Base-by-base conservation (phyloP, 345 rosid species). In the Salix purpurea region DNA sequence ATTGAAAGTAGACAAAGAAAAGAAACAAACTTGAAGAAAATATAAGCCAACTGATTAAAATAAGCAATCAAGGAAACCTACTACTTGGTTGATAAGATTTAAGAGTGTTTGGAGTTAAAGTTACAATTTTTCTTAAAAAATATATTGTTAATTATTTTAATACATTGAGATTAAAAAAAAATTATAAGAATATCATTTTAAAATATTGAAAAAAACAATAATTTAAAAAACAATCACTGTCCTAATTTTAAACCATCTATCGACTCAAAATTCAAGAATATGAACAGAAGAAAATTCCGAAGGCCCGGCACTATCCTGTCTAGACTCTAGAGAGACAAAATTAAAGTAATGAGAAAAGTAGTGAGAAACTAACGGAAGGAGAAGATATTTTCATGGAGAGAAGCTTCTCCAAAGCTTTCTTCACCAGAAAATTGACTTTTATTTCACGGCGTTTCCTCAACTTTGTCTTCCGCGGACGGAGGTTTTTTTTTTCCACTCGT, bases 281-380 rank as follows among this genome's bases (percentile, higher is more conserved):
- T 72, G 83, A 78, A 75, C 58, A 48, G 18, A 67, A 14, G 62
- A 69, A 65, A 60, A 65, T 69, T 75, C 79, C 80, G 69, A 44
- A 60, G 40, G 42, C 67, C 67, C 70, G 10, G 10, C 60, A 50
- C 5, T 48, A 52, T 69, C 62, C 44, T 28, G 14, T 26, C 50
- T 62, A 28, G 50, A 65, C 7, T 26, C 50, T 62, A 28, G 50
- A 65, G 26, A 23, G 28, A n/a, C 23, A 9, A 9, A 8, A 58
- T 23, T 26, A n/a, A 52, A 52, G 58, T 52, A 6, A 6, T 19
- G 58, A 52, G 58, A 52, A 52, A 56, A 21, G 62, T n/a, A 7
- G 69, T 30, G 67, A 65, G 72, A 77, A 84, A 74, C 78, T 74
- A 18, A 78, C 89, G 82, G 5, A 70, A 46, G 23, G 3, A 82